Base-by-base conservation (phyloP, 176 grass and related monocot species). In the Bothriochloa decipiens region DNA sequence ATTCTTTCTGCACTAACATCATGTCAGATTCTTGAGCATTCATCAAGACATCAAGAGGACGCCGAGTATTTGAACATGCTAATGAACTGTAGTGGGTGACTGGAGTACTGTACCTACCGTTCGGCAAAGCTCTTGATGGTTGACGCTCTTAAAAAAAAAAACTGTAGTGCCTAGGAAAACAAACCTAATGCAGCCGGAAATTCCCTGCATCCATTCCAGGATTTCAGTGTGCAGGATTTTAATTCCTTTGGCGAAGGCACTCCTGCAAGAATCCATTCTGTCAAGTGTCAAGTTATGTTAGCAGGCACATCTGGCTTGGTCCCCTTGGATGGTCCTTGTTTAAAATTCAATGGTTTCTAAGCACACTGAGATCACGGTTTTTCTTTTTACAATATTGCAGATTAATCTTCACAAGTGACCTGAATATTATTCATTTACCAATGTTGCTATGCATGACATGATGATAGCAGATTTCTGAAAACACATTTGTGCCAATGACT, bases 401-500 rank as follows among this genome's bases (percentile, higher is more conserved):
- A 58, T 13, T 36, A 39, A 5, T 23, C 52, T 42, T 41, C 33
- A 14, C 53, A 20, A 68, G 3, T 50, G 46, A 49, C 14, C 3
- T 75, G 47, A 28, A 12, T 23, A 46, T 46, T 46, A 46, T 13
- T 46, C 41, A 15, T 29, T 23, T 65, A 58, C 29, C n/a, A 64
- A 57, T 37, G n/a, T 53, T 71, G 7, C n/a, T 40, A 52, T 64
- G 74, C 65, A 62, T 53, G 57, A 72, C 41, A 42, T 42, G 45
- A 50, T 50, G 13, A 73, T 28, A 32, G 11, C 25, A 42, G 43
- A 81, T 41, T 58, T 41, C 22, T 35, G 32, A 65, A 42, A 66
- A 53, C 41, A 81, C 55, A 83, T 66, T 82, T 82, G 78, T 47
- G 50, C 40, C 50, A 42, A 62, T 43, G 14, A 72, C 72, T 76